Evolutionary conservation across 1,139 yeast genomes (phyloP), one percentile per base, ranked within the genome.

Genomic region (Petasospora rhodanensis): DNA sequence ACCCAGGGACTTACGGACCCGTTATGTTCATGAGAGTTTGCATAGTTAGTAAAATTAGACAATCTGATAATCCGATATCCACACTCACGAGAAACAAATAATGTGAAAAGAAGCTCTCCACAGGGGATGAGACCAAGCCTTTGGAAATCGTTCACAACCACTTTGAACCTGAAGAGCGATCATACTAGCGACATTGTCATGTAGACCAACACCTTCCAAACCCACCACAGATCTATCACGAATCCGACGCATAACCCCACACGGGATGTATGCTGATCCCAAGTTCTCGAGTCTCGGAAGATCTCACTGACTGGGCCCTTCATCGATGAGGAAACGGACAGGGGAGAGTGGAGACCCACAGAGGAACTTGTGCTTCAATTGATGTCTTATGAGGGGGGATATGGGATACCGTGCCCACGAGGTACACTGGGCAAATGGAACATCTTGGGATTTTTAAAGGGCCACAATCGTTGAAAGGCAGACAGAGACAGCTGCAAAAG

Each of bases 1-100:
- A 45, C 68, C 0, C 47, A 53, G 1, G 79, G 78, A 2, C 30
- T 54, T 4, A 28, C 41, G 2, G 41, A 41, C 18, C 46, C 54
- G 3, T n/a, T 49, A 7, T 52, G 56, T 32, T 41, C 39, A 24
- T 45, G 30, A 34, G n/a, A n/a, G n/a, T n/a, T n/a, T n/a, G n/a
- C n/a, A n/a, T n/a, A n/a, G n/a, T 32, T 20, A 25, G 16, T 31
- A 16, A 14, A 22, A n/a, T n/a, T n/a, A n/a, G n/a, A n/a, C n/a
- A n/a, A n/a, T n/a, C n/a, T n/a, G n/a, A n/a, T n/a, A n/a, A n/a
- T n/a, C n/a, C n/a, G n/a, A n/a, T n/a, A n/a, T n/a, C n/a, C n/a
- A n/a, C n/a, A n/a, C n/a, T n/a, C n/a, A n/a, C n/a, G n/a, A n/a
- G n/a, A n/a, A n/a, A n/a, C n/a, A n/a, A n/a, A n/a, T n/a, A n/a